Percentiles rank a stretch among this genome's conserved stretches.
phyloP scores from a whole-genome alignment of 345 rosid species.

The Dimocarpus longan region DNA sequence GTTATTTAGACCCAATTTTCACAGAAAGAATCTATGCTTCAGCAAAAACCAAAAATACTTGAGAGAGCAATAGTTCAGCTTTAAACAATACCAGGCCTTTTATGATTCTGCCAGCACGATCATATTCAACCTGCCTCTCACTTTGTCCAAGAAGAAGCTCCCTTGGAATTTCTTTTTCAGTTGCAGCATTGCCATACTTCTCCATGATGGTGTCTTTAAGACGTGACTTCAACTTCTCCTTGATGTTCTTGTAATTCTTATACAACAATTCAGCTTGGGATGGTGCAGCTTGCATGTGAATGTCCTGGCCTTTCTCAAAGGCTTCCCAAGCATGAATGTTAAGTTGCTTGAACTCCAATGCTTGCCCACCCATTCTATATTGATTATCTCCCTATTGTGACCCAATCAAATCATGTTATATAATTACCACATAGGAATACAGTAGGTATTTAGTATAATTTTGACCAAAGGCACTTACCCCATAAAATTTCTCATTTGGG shows the following conservation, averaged over 20 bases:
- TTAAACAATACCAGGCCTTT: conserved; percentile 56
- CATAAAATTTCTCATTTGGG: conserved; percentile 72
- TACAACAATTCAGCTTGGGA: conserved; percentile 71
- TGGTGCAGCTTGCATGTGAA: conserved; percentile 77
- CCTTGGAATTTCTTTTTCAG: conserved; percentile 56
- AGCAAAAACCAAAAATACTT: not conserved
- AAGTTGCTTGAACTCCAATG: conserved; percentile 66
- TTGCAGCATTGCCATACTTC: conserved; percentile 73
- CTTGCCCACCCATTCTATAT: conserved; percentile 73
- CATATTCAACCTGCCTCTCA: conserved; percentile 74
- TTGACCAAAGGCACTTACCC: conserved; percentile 32
- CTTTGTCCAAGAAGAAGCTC: conserved; percentile 71
- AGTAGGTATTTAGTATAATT: not conserved
- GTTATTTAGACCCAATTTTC: not conserved
- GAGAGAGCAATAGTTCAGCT: not conserved
- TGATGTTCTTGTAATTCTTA: conserved; percentile 45
- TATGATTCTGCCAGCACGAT: conserved; percentile 62
- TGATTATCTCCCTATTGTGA: conserved; percentile 67
- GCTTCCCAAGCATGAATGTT: conserved; percentile 55
- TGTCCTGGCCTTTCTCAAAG: conserved; percentile 67
- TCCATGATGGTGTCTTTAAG: conserved; percentile 58
- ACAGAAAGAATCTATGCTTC: not conserved
- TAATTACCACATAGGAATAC: not conserved
- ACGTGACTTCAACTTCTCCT: conserved; percentile 55
- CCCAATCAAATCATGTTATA: conserved; percentile 1